These are phyloP conservation scores for Cercospora nicotianae DNA, from an alignment of 2,329 filamentous ascomycete genomes.

Conservation along the genomic window DNA sequence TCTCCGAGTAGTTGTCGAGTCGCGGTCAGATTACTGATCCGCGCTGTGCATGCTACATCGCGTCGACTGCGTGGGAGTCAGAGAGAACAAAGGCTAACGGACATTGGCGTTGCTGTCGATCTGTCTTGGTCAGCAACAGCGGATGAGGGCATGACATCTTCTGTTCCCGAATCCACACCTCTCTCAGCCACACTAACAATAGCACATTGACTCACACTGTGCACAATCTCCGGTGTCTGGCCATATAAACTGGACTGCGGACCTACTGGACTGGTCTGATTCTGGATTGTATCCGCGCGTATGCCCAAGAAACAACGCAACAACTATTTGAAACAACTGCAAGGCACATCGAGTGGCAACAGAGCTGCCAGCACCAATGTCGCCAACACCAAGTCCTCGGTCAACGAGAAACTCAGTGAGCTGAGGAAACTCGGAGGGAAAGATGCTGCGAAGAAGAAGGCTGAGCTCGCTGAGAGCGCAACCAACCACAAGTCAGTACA, in stretches of 20 bases:
- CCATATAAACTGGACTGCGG: conserved; percentile 10
- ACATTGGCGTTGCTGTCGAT: conserved; percentile 7
- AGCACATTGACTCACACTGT: conserved; percentile 13
- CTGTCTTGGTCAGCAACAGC: background rate
- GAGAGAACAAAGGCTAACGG: background rate
- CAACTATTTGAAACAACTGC: conserved; percentile 41
- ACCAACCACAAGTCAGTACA: conserved; percentile 46
- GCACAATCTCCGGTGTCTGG: conserved; percentile 2
- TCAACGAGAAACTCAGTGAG: conserved; percentile 51
- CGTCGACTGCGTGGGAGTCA: background rate
- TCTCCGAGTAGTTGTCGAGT: background rate
- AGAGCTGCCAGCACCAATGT: conserved; percentile 38
- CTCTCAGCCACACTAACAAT: background rate
- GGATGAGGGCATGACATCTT: background rate
- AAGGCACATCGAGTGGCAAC: conserved; percentile 41
- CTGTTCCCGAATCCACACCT: background rate
- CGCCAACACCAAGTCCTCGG: conserved; percentile 31
- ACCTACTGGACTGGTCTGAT: conserved; percentile 14
- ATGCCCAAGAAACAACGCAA: conserved; percentile 51
- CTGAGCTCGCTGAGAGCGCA: conserved; percentile 46
- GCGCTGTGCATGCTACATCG: conserved; percentile 13
- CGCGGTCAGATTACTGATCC: background rate
- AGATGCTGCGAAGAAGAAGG: conserved; percentile 41
- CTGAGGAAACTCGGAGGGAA: conserved; percentile 47
- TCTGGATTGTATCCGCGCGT: conserved; percentile 16